These are phyloP conservation scores for Sclerotinia trifoliorum DNA, from an alignment of 2,329 filamentous ascomycete genomes.

Conservation along the genomic window DNA sequence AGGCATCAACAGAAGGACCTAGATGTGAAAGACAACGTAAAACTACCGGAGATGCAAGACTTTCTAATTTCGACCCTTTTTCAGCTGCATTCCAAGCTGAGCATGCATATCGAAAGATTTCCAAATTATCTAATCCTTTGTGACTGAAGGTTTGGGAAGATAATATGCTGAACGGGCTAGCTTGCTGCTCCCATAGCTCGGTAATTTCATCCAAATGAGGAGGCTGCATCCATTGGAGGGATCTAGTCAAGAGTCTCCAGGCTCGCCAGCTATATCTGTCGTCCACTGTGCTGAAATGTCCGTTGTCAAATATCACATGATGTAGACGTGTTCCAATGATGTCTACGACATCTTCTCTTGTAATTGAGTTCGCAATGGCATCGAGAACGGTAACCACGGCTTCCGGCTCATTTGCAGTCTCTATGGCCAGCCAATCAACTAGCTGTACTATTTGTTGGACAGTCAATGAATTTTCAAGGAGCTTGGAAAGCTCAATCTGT, in stretches of 20 bases:
- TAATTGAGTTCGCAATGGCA: slow-evolving; percentile 43
- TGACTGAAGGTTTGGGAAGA: not conserved
- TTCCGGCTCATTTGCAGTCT: slow-evolving; percentile 31
- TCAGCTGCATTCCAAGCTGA: slow-evolving; percentile 32
- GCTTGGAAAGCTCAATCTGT: slow-evolving; percentile 32
- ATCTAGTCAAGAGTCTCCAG: slow-evolving; percentile 35
- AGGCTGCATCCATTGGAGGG: slow-evolving; percentile 29
- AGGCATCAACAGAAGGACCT: slow-evolving; percentile 24
- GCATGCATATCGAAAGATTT: slow-evolving; percentile 34
- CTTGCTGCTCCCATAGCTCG: slow-evolving; percentile 29
- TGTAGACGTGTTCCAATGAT: slow-evolving; percentile 40
- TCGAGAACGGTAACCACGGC: slow-evolving; percentile 43
- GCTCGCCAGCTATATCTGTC: slow-evolving; percentile 36
- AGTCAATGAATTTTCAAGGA: slow-evolving; percentile 43
- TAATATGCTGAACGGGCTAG: slow-evolving; percentile 30
- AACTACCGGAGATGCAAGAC: slow-evolving; percentile 23
- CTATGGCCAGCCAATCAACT: slow-evolving; percentile 40
- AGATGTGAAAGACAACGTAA: slow-evolving; percentile 28
- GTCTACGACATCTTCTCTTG: slow-evolving; percentile 40
- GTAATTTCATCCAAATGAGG: slow-evolving; percentile 28
- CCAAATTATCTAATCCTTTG: slow-evolving; percentile 29
- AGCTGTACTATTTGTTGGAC: slow-evolving; percentile 42
- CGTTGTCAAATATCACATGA: slow-evolving; percentile 37
- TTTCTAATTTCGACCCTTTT: slow-evolving; percentile 25
- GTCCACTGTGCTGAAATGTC: slow-evolving; percentile 30